A percentile compares a stretch with the other conserved stretches of the same genome.
phyloP scores from a whole-genome alignment of 2,329 filamentous ascomycete species.

The Alternaria rosae region DNA sequence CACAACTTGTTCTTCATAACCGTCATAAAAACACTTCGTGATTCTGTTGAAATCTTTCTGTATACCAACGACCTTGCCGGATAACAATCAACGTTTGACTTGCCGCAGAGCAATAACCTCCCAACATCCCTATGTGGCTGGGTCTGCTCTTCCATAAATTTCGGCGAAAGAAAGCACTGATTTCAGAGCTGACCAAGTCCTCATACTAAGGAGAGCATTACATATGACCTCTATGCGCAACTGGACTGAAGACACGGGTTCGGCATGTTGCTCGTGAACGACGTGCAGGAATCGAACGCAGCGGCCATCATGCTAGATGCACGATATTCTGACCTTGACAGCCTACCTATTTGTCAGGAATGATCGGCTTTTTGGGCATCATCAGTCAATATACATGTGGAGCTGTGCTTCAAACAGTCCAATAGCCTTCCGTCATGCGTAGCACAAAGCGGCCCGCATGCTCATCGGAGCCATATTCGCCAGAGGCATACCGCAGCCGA shows the following conservation, averaged over 20 bases:
- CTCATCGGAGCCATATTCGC: not conserved
- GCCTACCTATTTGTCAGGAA: not conserved
- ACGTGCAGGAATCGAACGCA: not conserved
- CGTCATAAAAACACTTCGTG: not conserved
- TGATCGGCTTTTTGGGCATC: not conserved
- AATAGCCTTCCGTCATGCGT: not conserved
- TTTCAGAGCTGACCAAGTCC: not conserved
- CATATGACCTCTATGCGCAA: not conserved
- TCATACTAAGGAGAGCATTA: not conserved
- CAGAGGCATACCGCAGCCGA: not conserved
- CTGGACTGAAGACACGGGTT: not conserved
- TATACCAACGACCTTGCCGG: not conserved
- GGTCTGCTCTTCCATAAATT: not conserved
- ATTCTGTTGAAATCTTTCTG: not conserved
- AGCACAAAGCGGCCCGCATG: not conserved
- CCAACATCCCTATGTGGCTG: not conserved
- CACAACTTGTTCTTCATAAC: not conserved
- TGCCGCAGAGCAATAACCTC: not conserved
- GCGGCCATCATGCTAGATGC: not conserved
- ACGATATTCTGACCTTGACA: not conserved
- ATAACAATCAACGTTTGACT: not conserved
- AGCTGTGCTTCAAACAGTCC: conserved; percentile 1
- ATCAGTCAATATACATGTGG: not conserved
- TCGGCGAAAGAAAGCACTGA: not conserved
- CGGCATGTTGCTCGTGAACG: not conserved